Conservation (phyloP, 768 basidiomycete genomes). For the Lyophyllum decastes region DNA sequence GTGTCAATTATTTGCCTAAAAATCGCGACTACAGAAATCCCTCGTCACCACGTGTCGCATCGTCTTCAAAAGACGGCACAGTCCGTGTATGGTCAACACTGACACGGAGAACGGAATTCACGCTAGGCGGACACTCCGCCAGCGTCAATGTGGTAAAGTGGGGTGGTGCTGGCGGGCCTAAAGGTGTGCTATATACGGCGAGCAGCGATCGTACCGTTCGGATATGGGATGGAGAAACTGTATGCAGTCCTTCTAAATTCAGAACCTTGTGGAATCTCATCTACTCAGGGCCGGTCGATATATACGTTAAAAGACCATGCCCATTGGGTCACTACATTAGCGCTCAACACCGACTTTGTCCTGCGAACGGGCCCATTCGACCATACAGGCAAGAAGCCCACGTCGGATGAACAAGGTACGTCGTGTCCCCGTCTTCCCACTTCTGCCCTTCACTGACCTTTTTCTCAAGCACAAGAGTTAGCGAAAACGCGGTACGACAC, state of each 20-base stretch:
- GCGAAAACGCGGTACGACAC: constrained; percentile 80
- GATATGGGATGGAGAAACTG: constrained; percentile 87
- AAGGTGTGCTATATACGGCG: constrained; percentile 89
- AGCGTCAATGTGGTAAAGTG: constrained; percentile 95
- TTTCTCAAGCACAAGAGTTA: constrained; percentile 65
- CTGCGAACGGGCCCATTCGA: constrained; percentile 95
- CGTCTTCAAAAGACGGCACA: constrained; percentile 94
- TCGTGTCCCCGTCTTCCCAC: not conserved
- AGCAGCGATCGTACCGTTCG: constrained; percentile 93
- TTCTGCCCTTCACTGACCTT: not conserved
- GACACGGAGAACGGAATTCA: constrained; percentile 73
- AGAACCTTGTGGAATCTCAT: not conserved
- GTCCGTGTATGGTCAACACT: constrained; percentile 91
- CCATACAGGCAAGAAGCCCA: constrained; percentile 77
- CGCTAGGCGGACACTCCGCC: constrained; percentile 91
- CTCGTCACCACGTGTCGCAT: constrained; percentile 80
- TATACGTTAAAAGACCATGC: constrained; percentile 93
- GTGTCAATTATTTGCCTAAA: not conserved
- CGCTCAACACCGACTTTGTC: constrained; percentile 94
- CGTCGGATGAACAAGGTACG: constrained; percentile 81
- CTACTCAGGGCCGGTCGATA: constrained; percentile 72
- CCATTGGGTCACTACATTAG: constrained; percentile 98
- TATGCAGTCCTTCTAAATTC: constrained; percentile 31
- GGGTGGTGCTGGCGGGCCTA: constrained; percentile 78
- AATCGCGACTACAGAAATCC: constrained; percentile 56